phyloP scores from a whole-genome alignment of 2,329 filamentous ascomycete species.

The Alternaria novae-zelandiae region DNA sequence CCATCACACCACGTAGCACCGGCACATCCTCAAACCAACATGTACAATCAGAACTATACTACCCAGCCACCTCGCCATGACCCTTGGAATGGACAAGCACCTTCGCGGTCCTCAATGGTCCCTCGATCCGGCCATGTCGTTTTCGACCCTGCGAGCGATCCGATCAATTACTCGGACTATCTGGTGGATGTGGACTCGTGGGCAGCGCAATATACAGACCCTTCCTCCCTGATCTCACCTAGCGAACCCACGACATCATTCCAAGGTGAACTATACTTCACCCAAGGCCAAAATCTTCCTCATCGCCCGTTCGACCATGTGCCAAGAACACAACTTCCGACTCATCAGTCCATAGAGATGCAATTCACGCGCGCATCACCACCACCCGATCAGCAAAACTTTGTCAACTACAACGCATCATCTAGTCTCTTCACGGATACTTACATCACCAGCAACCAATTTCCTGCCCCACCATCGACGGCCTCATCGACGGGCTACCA shows the following conservation, averaged over 20 bases:
- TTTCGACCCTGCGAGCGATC: constrained; percentile 42
- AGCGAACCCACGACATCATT: constrained; percentile 33
- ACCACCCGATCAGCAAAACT: constrained; percentile 30
- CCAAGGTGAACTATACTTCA: constrained; percentile 30
- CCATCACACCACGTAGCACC: constrained; percentile 23
- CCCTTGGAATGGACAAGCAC: constrained; percentile 42
- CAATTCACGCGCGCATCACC: constrained; percentile 32
- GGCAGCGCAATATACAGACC: constrained; percentile 36
- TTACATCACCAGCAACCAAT: constrained; percentile 27
- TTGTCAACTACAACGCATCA: constrained; percentile 36
- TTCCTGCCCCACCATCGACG: constrained; percentile 28
- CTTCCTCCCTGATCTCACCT: constrained; percentile 34
- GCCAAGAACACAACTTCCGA: constrained; percentile 15
- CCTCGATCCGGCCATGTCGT: constrained; percentile 37
- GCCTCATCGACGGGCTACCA: constrained; percentile 29
- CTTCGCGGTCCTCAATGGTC: constrained; percentile 32
- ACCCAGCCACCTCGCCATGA: constrained; percentile 35
- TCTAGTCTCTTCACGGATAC: constrained; percentile 34
- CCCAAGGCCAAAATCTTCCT: constrained; percentile 19
- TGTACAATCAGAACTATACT: constrained; percentile 31
- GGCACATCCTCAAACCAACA: constrained; percentile 24
- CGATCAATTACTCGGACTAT: constrained; percentile 26
- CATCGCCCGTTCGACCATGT: constrained; percentile 20
- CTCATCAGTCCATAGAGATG: constrained; percentile 31
- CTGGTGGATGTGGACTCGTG: constrained; percentile 32